Conservation (phyloP, 192 early-diverging fungal species). For the Lunasporangiospora selenospora region DNA sequence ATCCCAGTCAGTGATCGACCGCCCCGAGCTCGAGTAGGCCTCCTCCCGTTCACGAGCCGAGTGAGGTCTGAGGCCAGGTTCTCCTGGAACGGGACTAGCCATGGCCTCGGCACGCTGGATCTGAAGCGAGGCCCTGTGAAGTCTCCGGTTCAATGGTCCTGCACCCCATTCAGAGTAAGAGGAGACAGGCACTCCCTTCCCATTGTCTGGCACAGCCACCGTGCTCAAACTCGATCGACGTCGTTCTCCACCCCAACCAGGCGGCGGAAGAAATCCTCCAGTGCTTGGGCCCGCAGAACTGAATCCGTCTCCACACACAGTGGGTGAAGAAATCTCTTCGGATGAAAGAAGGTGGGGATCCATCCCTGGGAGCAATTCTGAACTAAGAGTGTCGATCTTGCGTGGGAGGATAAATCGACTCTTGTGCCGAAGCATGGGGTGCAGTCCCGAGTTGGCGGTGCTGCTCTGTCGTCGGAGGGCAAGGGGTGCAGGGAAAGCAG, state of each 20-base stretch:
- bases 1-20: slow-evolving; percentile 10
- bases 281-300: slow-evolving; percentile 25
- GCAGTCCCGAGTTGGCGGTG: neutral
- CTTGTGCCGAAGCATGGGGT: slow-evolving; percentile 22
- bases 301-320: slow-evolving; percentile 8
- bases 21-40: no score
- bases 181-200: slow-evolving; percentile 11
- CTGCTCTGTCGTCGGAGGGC: slow-evolving; percentile 13
- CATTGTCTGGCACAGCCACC: slow-evolving; percentile 26
- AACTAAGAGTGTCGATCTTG: slow-evolving; percentile 42
- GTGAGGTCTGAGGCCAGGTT: no score
- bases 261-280: slow-evolving; percentile 26
- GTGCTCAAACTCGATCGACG: slow-evolving; percentile 37
- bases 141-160: slow-evolving; percentile 10
- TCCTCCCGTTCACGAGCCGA: no score
- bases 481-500: neutral
- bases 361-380: neutral
- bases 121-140: slow-evolving; percentile 20
- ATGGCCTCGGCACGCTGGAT: neutral
- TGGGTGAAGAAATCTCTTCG: slow-evolving; percentile 12
- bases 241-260: slow-evolving; percentile 33
- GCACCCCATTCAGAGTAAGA: slow-evolving; percentile 14
- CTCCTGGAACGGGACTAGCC: neutral
- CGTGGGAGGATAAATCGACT: slow-evolving; percentile 32
- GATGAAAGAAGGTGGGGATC: neutral